phyloP scores from a whole-genome alignment of 768 basidiomycete genomes.

The Pluteus cervinus region DNA sequence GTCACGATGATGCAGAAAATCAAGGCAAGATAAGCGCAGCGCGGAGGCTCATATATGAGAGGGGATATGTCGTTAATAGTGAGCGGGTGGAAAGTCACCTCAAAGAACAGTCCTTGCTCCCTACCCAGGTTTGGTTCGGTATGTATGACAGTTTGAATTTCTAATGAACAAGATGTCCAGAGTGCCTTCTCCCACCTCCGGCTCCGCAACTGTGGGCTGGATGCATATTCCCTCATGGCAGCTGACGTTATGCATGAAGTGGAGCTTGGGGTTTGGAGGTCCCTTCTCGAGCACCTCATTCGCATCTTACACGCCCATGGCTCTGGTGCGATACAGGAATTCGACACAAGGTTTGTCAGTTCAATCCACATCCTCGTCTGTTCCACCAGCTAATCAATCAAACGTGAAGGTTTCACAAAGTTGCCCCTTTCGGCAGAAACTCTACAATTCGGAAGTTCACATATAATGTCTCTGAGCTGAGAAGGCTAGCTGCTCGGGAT shows the following conservation, averaged over 20 bases:
- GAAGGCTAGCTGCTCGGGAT: slow-evolving; percentile 21
- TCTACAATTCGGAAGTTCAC: slow-evolving; percentile 20
- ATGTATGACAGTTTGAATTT: too few species aligned
- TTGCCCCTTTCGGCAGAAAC: slow-evolving; percentile 12
- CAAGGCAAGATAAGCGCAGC: slow-evolving; percentile 5
- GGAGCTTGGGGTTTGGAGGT: slow-evolving; percentile 32
- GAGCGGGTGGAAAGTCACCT: slow-evolving; percentile 8
- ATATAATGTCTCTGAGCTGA: slow-evolving; percentile 18
- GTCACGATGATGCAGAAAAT: slow-evolving; percentile 8
- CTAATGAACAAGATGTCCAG: too few species aligned
- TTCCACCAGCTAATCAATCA: too few species aligned
- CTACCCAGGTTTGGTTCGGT: slow-evolving; percentile 12
- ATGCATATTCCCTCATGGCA: slow-evolving; percentile 20
- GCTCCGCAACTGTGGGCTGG: slow-evolving; percentile 14
- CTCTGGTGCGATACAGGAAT: slow-evolving; percentile 10
- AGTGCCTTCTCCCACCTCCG: slow-evolving; percentile 20
- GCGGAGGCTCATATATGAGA: slow-evolving; percentile 9
- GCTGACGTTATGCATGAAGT: slow-evolving; percentile 33
- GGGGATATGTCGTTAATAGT: slow-evolving; percentile 5
- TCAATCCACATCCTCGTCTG: not conserved
- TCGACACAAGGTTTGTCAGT: slow-evolving; percentile 17
- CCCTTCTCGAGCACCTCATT: slow-evolving; percentile 26
- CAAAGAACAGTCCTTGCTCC: slow-evolving; percentile 12
- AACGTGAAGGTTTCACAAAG: slow-evolving; percentile 10
- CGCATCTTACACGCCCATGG: slow-evolving; percentile 21